Conservation (phyloP, 306 rosid genomes). For the Albizia julibrissin region DNA sequence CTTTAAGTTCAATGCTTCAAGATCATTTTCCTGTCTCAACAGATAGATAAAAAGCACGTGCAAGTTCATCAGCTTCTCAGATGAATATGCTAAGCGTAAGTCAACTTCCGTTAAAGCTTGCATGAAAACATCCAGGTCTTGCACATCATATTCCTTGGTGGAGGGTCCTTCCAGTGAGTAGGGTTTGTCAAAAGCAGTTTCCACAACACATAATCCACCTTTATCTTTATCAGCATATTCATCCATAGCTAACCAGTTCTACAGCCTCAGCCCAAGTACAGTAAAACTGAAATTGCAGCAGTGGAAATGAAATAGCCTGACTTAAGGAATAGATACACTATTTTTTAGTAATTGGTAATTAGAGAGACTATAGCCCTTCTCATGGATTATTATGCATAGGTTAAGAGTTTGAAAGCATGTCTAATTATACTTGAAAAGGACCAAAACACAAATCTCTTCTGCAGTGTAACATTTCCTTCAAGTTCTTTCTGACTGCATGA, state of each 20-base stretch:
- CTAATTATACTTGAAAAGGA: neutral
- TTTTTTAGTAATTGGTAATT: conserved; percentile 7
- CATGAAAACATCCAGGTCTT: conserved; percentile 55
- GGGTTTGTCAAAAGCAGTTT: conserved; percentile 40
- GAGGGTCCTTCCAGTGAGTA: conserved; percentile 42
- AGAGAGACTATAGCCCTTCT: conserved; percentile 3
- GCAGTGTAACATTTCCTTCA: neutral
- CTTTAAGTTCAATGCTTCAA: conserved; percentile 54
- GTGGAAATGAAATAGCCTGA: conserved; percentile 9
- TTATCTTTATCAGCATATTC: conserved; percentile 43
- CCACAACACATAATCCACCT: conserved; percentile 34
- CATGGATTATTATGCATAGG: neutral
- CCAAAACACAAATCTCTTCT: neutral
- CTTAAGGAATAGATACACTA: neutral
- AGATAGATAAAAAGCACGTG: conserved; percentile 66
- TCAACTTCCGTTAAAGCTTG: conserved; percentile 70
- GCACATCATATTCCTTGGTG: conserved; percentile 45
- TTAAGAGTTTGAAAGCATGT: neutral
- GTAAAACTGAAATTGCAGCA: conserved; percentile 22
- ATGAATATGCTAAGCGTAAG: conserved; percentile 77
- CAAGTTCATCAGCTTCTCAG: conserved; percentile 81
- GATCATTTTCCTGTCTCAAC: conserved; percentile 72
- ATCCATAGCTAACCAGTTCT: conserved; percentile 53
- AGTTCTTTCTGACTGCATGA: neutral
- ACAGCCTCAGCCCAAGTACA: conserved; percentile 29